phyloP scores from a whole-genome alignment of 2,329 filamentous ascomycete species.

The Clarireedia paspali region DNA sequence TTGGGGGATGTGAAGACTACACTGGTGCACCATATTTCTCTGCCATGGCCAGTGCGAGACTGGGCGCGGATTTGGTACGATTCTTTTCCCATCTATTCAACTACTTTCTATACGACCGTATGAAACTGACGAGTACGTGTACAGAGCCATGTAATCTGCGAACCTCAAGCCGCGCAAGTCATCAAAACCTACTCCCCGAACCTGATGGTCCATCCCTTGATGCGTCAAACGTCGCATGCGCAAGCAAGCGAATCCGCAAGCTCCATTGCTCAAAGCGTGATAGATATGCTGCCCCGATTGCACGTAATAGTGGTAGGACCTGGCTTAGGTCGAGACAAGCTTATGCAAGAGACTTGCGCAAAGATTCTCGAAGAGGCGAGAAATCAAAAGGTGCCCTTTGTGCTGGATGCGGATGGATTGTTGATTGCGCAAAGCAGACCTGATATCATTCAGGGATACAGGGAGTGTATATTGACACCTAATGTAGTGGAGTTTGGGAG shows the following conservation, averaged over 20 bases:
- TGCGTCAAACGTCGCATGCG: conserved; percentile 64
- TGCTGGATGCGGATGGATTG: conserved; percentile 87
- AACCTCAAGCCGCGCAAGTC: conserved; percentile 74
- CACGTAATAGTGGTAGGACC: conserved; percentile 92
- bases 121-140: background rate
- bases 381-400: conserved; percentile 64
- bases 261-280: conserved; percentile 58
- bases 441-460: conserved; percentile 71
- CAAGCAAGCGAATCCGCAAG: conserved; percentile 46
- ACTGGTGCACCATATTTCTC: conserved; percentile 98
- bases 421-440: conserved; percentile 69
- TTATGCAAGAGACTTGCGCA: conserved; percentile 83
- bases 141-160: conserved; percentile 91
- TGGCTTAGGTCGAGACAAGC: conserved; percentile 77
- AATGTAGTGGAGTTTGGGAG: conserved; percentile 91
- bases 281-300: conserved; percentile 74
- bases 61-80: conserved; percentile 82
- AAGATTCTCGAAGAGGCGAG: conserved; percentile 73
- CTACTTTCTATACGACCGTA: background rate
- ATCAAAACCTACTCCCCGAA: conserved; percentile 99
- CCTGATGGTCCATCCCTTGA: conserved; percentile 95
- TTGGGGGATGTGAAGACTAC: conserved; percentile 93
- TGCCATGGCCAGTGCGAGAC: conserved; percentile 85
- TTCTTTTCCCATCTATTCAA: background rate
- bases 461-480: conserved; percentile 80